Base-by-base conservation (phyloP, 2,329 filamentous ascomycete species). In the Cytospora leucostoma region DNA sequence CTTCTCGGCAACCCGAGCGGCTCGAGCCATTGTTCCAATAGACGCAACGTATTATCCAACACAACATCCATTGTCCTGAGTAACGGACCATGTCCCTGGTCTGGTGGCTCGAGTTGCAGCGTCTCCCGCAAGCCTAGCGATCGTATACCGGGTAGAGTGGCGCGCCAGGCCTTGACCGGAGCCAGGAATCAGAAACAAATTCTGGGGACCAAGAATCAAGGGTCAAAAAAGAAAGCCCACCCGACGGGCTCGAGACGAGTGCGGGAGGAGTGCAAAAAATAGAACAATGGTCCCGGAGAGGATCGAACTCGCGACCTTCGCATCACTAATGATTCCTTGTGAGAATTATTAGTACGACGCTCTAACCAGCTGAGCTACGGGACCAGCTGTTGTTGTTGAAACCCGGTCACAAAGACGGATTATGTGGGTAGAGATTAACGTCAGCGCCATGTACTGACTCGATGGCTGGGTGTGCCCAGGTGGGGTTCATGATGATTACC, bases 321-420 rank as follows among this genome's bases (percentile, higher is more conserved):
- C 57, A 59, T 59, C 19, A 59, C 57, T 15, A 8, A 51, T 32
- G 8, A 4, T 59, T 40, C 57, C 57, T 44, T 49, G 19, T 17
- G 12, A 33, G 57, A 40, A 53, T 33, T 59, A 59, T 59, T 59
- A 59, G 57, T 59, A 59, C 57, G 44, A 59, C 57, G 57, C 57
- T 59, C 57, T 59, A 59, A 59, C 57, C 57, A 59, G 47, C 57
- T 59, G 57, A 59, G 57, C 57, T 59, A 59, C 57, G 57, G 57
- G 57, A 59, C 57, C 57, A 59, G 21, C 17, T 38, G 4, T 10
- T 38, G n/a, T 40, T 53, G 57, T 51, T 59, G 47, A 15, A 8
- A 21, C n/a, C 6, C 17, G 2, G 40, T 19, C 5, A 2, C 7
- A 1, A 17, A n/a, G 40, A 44, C 7, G 11, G 38, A 2, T 10